Evolutionary conservation across 495 filamentous ascomycete species (phyloP).

Genomic region (Annulohypoxylon nitens): DNA sequence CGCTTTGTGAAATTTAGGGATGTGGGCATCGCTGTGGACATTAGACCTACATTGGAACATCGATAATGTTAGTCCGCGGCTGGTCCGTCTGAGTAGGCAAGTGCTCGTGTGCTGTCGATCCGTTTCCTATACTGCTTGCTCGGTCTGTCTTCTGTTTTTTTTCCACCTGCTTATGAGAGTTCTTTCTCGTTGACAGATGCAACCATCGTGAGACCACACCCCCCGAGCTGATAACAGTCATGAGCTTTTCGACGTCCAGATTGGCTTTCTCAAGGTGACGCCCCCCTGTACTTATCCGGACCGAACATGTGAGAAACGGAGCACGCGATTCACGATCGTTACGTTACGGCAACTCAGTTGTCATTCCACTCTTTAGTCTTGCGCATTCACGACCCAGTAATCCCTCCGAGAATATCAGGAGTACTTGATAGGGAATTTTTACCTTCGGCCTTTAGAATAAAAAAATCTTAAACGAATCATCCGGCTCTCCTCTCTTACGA

Average conservation of each 20-base stretch:
- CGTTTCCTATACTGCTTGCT: constrained; percentile 37
- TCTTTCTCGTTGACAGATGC: constrained; percentile 27
- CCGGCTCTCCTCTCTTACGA: not conserved
- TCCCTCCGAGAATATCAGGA: constrained; percentile 1
- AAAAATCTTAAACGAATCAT: not conserved
- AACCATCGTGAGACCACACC: constrained; percentile 32
- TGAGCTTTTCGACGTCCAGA: constrained; percentile 34
- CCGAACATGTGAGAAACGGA: constrained; percentile 31
- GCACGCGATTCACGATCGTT: constrained; percentile 45
- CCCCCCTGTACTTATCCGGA: constrained; percentile 33
- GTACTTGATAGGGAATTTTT: constrained; percentile 27
- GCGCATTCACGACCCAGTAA: constrained; percentile 17
- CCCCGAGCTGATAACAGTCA: constrained; percentile 31
- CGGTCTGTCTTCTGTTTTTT: constrained; percentile 12
- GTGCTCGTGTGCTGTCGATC: constrained; percentile 42
- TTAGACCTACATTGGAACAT: constrained; percentile 4
- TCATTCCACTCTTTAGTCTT: constrained; percentile 40
- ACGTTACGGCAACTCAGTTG: constrained; percentile 42
- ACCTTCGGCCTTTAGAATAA: constrained; percentile 1
- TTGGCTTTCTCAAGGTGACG: constrained; percentile 39
- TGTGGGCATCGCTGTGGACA: constrained; percentile 12
- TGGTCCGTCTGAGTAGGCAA: constrained; percentile 25
- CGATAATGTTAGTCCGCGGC: constrained; percentile 24
- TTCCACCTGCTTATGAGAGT: constrained; percentile 33
- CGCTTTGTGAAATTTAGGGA: constrained; percentile 28